Evolutionary conservation across 768 basidiomycete genomes (phyloP), one percentile per base, ranked within the genome.

Genomic region (Tephrocybe sp.): DNA sequence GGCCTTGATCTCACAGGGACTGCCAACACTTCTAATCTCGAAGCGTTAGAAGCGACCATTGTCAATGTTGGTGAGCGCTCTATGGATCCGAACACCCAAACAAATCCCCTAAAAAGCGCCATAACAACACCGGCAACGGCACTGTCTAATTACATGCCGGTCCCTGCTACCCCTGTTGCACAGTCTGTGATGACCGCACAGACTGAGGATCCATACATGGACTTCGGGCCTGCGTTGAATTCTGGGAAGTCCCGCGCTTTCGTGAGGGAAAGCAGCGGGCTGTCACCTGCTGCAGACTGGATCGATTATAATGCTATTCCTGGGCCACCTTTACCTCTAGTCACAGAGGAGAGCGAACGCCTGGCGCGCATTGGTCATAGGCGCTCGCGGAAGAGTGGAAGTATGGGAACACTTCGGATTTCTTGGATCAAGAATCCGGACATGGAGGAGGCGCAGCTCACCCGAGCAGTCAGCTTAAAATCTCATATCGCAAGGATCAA

Each of bases 401-500:
- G 55, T 25, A 45, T 58, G 23, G 57, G 54, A 15, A 46, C 52
- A 23, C 36, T 62, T 14, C 46, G 45, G 17, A 58, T 59, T 25
- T 45, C 62, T 14, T 61, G 62, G 58, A 34, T 60, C 30, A 53
- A 58, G 30, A 56, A 50, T 40, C 54, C 59, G 25, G 53, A 56
- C 43, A 53, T 53, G 39, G 59, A 61, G 48, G 55, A 57, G 36
- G 24, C 30, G 15, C 56, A 34, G 33, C 48, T 59, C 17, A 51
- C 45, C 17, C 51, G 45, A 2, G 53, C 47, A 18, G 42, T 53
- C 24, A 59, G 40, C 53, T 56, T 55, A 45, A 54, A 48, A 36
- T 36, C 45, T 10, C 58, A 53, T 10, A 21, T 61, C 10, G 41
- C 61, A 15, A 66, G 70, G 45, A 67, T 77, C 50, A 77, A 71